Evolutionary conservation across 2,329 filamentous ascomycete genomes (phyloP).

Genomic region (Calonectria pteridis): DNA sequence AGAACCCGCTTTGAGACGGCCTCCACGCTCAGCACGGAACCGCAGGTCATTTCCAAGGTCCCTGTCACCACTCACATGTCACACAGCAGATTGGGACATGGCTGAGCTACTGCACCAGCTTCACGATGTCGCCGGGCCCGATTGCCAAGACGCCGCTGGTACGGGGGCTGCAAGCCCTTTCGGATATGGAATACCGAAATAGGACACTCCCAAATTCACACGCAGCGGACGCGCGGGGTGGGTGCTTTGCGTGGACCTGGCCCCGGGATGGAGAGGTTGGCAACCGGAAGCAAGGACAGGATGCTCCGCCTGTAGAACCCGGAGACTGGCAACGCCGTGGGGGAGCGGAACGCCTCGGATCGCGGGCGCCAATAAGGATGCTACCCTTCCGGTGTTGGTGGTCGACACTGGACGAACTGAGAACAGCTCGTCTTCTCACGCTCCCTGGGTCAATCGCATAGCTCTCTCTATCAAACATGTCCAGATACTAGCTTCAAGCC

Average conservation of each 20-base stretch:
- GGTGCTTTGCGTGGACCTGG: slow-evolving; percentile 88
- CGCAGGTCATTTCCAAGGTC: slow-evolving; percentile 94
- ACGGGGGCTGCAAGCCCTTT: slow-evolving; percentile 87
- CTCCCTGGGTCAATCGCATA: slow-evolving; percentile 96
- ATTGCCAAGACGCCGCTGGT: too few species aligned
- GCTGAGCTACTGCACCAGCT: slow-evolving; percentile 89
- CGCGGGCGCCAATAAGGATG: slow-evolving; percentile 90
- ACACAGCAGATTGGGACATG: slow-evolving; percentile 89
- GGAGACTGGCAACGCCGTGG: slow-evolving; percentile 79
- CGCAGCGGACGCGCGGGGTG: slow-evolving; percentile 87
- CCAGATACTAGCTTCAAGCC: slow-evolving; percentile 86
- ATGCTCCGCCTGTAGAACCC: slow-evolving; percentile 92
- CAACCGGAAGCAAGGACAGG: slow-evolving; percentile 94
- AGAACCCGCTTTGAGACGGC: slow-evolving; percentile 58
- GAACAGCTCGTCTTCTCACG: slow-evolving; percentile 84
- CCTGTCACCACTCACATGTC: slow-evolving; percentile 92
- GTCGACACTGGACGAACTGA: slow-evolving; percentile 83
- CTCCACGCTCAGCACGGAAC: slow-evolving; percentile 71
- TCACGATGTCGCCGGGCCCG: too few species aligned
- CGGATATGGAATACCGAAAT: slow-evolving; percentile 96
- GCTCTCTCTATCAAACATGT: slow-evolving; percentile 94
- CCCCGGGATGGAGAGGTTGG: slow-evolving; percentile 87
- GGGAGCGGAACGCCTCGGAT: slow-evolving; percentile 81
- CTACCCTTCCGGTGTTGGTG: slow-evolving; percentile 89
- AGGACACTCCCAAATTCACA: slow-evolving; percentile 88